Evolutionary conservation across 805 yeast species (phyloP), one percentile per base, ranked within the genome.

Genomic region (Candida easanensis): DNA sequence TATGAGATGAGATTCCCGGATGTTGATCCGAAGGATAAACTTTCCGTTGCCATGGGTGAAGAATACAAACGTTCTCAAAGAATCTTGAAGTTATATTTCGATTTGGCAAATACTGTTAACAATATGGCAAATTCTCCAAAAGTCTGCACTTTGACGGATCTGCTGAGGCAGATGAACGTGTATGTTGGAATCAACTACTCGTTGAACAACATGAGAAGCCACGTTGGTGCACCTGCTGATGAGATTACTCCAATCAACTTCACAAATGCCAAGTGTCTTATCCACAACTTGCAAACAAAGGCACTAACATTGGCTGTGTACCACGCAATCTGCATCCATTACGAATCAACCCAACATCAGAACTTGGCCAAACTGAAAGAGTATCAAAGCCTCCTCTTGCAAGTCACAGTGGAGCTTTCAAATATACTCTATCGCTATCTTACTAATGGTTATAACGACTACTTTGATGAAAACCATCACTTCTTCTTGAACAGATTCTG

Each of bases 31-130:
- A 27, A 25, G 1, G 46, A 39, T 16, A 30, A 30, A 7, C 19
- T 51, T 7, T 59, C 57, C 18, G 17, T 16, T 3, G 46, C 45
- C 0, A 47, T 57, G 19, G 31, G 41, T 5, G 44, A 45, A 4
- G 57, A 56, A 23, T 38, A 41, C 20, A 20, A 27, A 20, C 42
- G 45, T 10, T 52, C 60, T 0, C 59, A 55, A 27, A 44, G 44
- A 25, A 34, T 58, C 13, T 27, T 54, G 35, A 34, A 27, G 8
- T 31, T 49, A 14, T 55, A 52, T 32, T 35, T 41, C 15, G 50
- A 46, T 11, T 21, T 58, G 15, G 15, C 55, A 1, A 49, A 50
- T 13, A 22, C 52, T 45, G 52, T 56, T n/a, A 56, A 52, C 30
- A 57, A 49, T 28, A 22, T 55, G 11, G 46, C 41, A 1, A 13